phyloP scores from a whole-genome alignment of 805 yeast species.

The Dipodascus geniculatus region DNA sequence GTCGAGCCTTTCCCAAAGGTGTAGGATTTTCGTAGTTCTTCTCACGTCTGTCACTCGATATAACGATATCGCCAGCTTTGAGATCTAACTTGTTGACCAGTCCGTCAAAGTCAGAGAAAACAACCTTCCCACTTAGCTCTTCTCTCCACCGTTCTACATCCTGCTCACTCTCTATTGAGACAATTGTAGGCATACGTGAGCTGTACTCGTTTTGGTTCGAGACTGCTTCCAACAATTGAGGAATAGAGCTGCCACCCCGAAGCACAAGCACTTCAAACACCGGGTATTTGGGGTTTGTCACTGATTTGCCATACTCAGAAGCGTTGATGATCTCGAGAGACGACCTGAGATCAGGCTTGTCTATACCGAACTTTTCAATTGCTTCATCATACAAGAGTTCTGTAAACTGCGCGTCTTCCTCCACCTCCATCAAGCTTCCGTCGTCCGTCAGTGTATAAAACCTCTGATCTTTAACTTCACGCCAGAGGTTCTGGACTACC shows the following conservation, averaged over 20 bases:
- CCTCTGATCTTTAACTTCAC: conserved; percentile 27
- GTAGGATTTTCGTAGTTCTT: conserved; percentile 86
- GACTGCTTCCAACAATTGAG: conserved; percentile 6
- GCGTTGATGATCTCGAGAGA: conserved; percentile 39
- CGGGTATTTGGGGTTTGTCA: conserved; percentile 38
- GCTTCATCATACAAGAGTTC: conserved; percentile 54
- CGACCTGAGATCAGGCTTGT: conserved; percentile 79
- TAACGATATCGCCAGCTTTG: conserved; percentile 60
- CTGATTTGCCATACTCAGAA: conserved; percentile 29
- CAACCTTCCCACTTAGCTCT: conserved; percentile 6
- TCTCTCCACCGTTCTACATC: conserved; percentile 6
- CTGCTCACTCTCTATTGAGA: neutral
- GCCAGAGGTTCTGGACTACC: conserved; percentile 47
- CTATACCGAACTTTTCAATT: conserved; percentile 69
- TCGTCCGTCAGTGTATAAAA: conserved; percentile 22
- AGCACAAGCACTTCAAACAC: conserved; percentile 67
- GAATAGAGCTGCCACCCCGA: conserved; percentile 32
- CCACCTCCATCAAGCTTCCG: conserved; percentile 5
- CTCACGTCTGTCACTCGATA: conserved; percentile 61
- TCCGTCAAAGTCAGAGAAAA: conserved; percentile 6
- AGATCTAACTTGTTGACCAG: conserved; percentile 34
- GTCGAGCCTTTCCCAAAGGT: conserved; percentile 80
- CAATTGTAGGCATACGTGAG: conserved; percentile 9
- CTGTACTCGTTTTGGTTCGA: conserved; percentile 7
- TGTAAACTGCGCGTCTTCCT: neutral